Evolutionary conservation across 192 early-diverging fungal genomes (phyloP).

Genomic region (Entomortierella chlamydospora): DNA sequence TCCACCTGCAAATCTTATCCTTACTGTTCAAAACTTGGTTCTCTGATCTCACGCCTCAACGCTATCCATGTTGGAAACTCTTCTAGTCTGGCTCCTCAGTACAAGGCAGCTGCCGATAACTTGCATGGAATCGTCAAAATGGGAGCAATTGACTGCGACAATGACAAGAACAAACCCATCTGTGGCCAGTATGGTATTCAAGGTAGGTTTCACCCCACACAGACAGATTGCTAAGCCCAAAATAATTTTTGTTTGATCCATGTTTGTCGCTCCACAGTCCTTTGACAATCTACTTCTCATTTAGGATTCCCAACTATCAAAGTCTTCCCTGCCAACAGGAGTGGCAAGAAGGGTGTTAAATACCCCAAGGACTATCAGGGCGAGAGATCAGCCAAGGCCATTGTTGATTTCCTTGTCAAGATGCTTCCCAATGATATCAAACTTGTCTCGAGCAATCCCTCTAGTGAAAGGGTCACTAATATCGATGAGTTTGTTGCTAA

Average conservation of each 20-base stretch:
- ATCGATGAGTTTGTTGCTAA: slow-evolving; percentile 68
- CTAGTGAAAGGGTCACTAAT: slow-evolving; percentile 61
- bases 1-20: too few relatives aligned
- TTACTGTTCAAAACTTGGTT: too few relatives aligned
- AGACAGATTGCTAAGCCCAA: background rate
- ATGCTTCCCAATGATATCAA: slow-evolving; percentile 71
- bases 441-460: slow-evolving; percentile 62
- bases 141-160: slow-evolving; percentile 93
- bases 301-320: slow-evolving; percentile 90
- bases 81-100: slow-evolving; percentile 84
- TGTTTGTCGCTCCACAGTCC: too few relatives aligned
- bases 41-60: too few relatives aligned
- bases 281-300: background rate
- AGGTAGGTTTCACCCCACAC: slow-evolving; percentile 57
- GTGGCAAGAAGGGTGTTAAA: slow-evolving; percentile 34
- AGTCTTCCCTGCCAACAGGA: slow-evolving; percentile 67
- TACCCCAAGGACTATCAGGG: slow-evolving; percentile 75
- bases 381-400: slow-evolving; percentile 74
- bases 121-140: slow-evolving; percentile 87
- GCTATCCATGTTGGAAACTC: background rate
- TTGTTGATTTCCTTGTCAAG: slow-evolving; percentile 77
- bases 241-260: background rate
- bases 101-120: slow-evolving; percentile 89
- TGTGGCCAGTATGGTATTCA: slow-evolving; percentile 85
- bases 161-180: slow-evolving; percentile 76